Evolutionary conservation across 495 filamentous ascomycete species (phyloP).

Genomic region (Achaetomiella virescens): DNA sequence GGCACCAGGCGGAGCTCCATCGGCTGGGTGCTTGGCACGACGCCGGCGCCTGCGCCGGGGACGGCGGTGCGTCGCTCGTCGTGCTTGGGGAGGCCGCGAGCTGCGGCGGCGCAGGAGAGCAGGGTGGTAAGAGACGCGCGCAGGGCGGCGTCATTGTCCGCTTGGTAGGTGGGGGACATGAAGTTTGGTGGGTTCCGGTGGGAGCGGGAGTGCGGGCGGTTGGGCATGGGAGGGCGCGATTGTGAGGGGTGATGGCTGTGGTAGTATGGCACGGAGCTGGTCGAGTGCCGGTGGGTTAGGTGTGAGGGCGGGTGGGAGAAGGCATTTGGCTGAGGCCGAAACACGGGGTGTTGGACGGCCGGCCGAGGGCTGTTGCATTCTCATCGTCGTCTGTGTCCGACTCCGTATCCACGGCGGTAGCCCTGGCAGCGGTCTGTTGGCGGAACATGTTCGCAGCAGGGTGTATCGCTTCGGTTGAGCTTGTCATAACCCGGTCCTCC

Average conservation of each 20-base stretch:
- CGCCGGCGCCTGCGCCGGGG: conserved; percentile 22
- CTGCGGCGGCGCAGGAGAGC: conserved; percentile 87
- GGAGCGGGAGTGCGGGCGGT: conserved; percentile 34
- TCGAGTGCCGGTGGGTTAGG: conserved; percentile 44
- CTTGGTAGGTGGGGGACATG: conserved; percentile 69
- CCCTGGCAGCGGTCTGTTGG: conserved; percentile 15
- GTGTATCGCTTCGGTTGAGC: conserved; percentile 71
- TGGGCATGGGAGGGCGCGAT: conserved; percentile 35
- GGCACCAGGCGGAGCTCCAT: conserved; percentile 62
- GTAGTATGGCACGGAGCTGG: conserved; percentile 39
- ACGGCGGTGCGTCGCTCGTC: conserved; percentile 30
- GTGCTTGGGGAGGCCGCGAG: conserved; percentile 68
- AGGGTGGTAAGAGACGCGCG: conserved; percentile 89
- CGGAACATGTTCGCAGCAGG: conserved; percentile 20
- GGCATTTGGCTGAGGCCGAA: conserved; percentile 82
- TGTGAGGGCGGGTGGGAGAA: conserved; percentile 77
- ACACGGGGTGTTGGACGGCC: conserved; percentile 48
- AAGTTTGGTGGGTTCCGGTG: conserved; percentile 51
- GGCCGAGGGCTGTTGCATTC: conserved; percentile 71
- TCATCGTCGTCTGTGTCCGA: conserved; percentile 57
- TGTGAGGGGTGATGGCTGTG: conserved; percentile 36
- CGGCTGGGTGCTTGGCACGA: conserved; percentile 44
- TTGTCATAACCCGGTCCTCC: conserved; percentile 74
- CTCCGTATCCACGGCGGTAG: conserved; percentile 22
- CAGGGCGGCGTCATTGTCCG: conserved; percentile 88